A percentile compares a stretch with the other conserved stretches of the same genome.
phyloP scores from a whole-genome alignment of 176 grass and related monocot species.

The Phyllostachys edulis region DNA sequence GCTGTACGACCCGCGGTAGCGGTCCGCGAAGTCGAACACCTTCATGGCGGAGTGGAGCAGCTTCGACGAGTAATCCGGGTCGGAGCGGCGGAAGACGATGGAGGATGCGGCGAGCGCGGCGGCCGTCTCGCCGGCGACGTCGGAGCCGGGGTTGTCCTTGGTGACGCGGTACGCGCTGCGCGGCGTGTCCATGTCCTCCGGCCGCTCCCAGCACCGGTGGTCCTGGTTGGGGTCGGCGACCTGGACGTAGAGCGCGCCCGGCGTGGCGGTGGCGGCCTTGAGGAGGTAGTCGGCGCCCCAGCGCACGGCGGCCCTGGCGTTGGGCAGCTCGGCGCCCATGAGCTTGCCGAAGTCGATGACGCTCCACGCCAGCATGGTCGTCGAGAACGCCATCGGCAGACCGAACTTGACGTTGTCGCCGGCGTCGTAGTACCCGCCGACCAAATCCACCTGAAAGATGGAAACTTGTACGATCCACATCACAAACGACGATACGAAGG shows the following conservation, averaged over 20 bases:
- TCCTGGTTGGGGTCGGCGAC: constrained; percentile 73
- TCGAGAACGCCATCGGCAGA: constrained; percentile 51
- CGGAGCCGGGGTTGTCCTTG: constrained; percentile 45
- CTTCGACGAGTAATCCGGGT: constrained; percentile 52
- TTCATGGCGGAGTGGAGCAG: constrained; percentile 49
- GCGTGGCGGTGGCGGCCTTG: constrained; percentile 74
- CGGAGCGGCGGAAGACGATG: constrained; percentile 67
- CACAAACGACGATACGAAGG: neutral
- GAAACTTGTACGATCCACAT: neutral
- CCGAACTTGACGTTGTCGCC: constrained; percentile 73
- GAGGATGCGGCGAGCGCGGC: constrained; percentile 71
- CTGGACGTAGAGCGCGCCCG: constrained; percentile 67
- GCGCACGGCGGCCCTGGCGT: constrained; percentile 70
- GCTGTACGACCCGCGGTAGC: constrained; percentile 68
- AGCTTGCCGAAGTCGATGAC: constrained; percentile 76
- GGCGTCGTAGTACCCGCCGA: constrained; percentile 86
- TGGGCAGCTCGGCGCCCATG: constrained; percentile 55
- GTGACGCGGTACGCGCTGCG: constrained; percentile 52
- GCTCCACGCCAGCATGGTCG: constrained; percentile 92
- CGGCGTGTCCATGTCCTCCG: constrained; percentile 77
- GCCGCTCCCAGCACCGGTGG: constrained; percentile 73
- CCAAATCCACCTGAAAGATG: constrained; percentile 60
- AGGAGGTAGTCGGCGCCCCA: constrained; percentile 96
- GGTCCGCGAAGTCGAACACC: constrained; percentile 74
- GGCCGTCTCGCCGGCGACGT: constrained; percentile 77